Evolutionary conservation across 345 rosid genomes (phyloP).

Genomic region (Hibiscus syriacus): DNA sequence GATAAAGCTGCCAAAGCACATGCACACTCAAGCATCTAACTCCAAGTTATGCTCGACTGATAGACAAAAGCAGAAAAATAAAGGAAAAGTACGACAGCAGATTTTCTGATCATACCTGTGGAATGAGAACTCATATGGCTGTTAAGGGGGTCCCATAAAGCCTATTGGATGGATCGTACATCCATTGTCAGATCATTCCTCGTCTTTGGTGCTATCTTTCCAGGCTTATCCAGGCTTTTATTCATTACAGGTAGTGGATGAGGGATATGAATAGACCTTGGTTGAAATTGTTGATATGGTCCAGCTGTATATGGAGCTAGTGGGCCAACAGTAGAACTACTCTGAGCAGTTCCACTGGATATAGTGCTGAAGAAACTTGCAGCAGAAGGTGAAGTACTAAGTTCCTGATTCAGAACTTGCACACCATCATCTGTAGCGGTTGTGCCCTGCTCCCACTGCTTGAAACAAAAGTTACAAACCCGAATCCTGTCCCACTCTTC

Average conservation of each 20-base stretch:
- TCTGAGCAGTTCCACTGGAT: constrained; percentile 49
- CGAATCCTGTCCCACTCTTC: constrained; percentile 78
- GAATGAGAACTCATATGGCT: constrained; percentile 29
- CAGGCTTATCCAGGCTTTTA: constrained; percentile 33
- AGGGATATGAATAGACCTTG: constrained; percentile 37
- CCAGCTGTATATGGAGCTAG: constrained; percentile 33
- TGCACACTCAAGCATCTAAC: neutral
- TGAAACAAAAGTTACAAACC: constrained; percentile 88
- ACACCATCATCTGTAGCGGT: constrained; percentile 42
- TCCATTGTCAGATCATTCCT: constrained; percentile 31
- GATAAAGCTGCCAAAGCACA: neutral
- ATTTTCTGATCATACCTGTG: constrained; percentile 48
- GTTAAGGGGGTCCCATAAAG: neutral
- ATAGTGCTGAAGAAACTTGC: constrained; percentile 62
- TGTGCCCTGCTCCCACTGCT: constrained; percentile 57
- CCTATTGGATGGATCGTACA: constrained; percentile 30
- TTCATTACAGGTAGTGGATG: constrained; percentile 38
- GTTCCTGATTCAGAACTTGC: constrained; percentile 36
- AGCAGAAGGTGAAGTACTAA: constrained; percentile 53
- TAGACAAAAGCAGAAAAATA: neutral
- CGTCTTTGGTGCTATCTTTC: constrained; percentile 29
- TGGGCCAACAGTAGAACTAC: constrained; percentile 52
- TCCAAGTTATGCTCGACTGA: neutral
- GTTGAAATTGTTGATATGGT: constrained; percentile 45
- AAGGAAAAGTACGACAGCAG: constrained; percentile 7